phyloP scores from a whole-genome alignment of 768 basidiomycete genomes.

The Boletus sp. region DNA sequence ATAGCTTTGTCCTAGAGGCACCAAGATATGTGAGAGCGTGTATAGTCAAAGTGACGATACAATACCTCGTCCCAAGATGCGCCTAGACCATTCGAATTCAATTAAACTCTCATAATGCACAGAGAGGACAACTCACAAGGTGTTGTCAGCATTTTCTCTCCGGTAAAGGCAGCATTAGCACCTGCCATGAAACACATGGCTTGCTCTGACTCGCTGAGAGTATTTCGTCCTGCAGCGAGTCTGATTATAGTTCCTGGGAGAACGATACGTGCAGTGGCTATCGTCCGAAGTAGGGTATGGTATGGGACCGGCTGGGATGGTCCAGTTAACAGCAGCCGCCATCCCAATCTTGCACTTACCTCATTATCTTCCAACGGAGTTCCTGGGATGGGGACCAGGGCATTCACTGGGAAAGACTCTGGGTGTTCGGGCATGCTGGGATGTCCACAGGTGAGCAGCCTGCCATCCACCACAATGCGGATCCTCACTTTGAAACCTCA shows the following conservation, averaged over 20 bases:
- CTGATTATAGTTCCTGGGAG: constrained; percentile 92
- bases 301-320: constrained; percentile 65
- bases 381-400: constrained; percentile 91
- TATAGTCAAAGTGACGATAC: neutral
- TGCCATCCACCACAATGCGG: neutral
- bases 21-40: neutral
- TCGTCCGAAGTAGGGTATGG: constrained; percentile 85
- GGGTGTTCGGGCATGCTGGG: constrained; percentile 89
- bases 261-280: constrained; percentile 91
- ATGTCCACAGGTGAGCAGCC: constrained; percentile 3
- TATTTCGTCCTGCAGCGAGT: constrained; percentile 90
- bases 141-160: constrained; percentile 95
- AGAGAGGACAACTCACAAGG: constrained; percentile 61
- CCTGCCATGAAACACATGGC: constrained; percentile 99
- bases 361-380: constrained; percentile 92
- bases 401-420: constrained; percentile 99
- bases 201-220: constrained; percentile 85
- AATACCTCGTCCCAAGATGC: constrained; percentile 91
- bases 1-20: constrained; percentile 76
- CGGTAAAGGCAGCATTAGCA: constrained; percentile 98
- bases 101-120: neutral
- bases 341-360: constrained; percentile 37
- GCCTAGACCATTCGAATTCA: constrained; percentile 41
- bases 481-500: constrained; percentile 82
- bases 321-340: constrained; percentile 8